These are phyloP conservation scores for Forsythia suspensa DNA, from an alignment of 257 asterid species.

Conservation along the genomic window DNA sequence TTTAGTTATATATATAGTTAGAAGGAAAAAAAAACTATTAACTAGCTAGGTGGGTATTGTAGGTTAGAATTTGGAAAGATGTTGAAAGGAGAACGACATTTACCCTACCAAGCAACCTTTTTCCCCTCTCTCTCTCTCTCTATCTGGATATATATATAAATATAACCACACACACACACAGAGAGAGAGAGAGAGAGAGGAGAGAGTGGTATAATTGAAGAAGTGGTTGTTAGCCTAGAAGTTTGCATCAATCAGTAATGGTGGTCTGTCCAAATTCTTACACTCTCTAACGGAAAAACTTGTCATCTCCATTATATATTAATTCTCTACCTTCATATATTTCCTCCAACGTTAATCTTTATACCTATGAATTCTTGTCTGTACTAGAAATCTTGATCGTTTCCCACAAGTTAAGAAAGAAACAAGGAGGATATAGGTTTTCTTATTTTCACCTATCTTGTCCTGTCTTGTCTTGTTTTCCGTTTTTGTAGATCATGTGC, in stretches of 20 bases:
- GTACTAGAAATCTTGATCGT: neutral
- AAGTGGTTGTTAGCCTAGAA: slow-evolving; percentile 60
- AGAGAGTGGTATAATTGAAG: neutral
- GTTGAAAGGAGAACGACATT: slow-evolving; percentile 61
- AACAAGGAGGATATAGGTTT: slow-evolving; percentile 7
- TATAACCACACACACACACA: neutral
- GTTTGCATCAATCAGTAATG: slow-evolving; percentile 84
- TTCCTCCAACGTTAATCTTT: neutral
- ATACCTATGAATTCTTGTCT: neutral
- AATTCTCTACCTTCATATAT: neutral
- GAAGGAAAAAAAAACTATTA: slow-evolving; percentile 21
- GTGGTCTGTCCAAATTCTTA: slow-evolving; percentile 66
- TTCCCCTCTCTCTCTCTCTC: slow-evolving; percentile 8
- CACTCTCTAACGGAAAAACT: slow-evolving; percentile 71
- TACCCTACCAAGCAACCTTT: slow-evolving; percentile 59
- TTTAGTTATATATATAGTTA: slow-evolving; percentile 21
- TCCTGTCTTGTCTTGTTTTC: neutral
- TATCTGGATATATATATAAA: neutral
- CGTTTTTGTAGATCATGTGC: slow-evolving; percentile 35
- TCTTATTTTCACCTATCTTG: neutral
- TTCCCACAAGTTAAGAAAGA: neutral
- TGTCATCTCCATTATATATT: slow-evolving; percentile 30
- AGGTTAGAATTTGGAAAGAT: slow-evolving; percentile 54
- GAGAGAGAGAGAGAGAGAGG: neutral
- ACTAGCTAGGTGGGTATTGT: slow-evolving; percentile 47